These are phyloP conservation scores for Solanum raphanifolium DNA, from an alignment of 257 asterid species.

Conservation along the genomic window DNA sequence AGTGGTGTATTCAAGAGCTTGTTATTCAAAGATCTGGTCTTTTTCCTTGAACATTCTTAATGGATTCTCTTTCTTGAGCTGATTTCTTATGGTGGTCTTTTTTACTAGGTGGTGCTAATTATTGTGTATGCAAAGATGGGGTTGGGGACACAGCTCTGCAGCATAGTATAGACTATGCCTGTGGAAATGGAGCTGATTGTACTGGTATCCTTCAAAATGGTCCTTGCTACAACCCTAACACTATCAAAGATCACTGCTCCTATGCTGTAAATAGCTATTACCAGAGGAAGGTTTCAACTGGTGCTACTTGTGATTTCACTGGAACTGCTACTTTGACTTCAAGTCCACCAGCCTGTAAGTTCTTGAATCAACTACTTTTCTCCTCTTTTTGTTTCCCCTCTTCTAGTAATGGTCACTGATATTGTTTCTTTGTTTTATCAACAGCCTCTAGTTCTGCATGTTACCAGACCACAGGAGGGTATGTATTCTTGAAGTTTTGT, in stretches of 20 bases:
- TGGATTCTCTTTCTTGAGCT: not conserved
- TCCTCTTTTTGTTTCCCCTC: not conserved
- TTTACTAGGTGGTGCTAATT: constrained; percentile 38
- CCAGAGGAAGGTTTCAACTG: constrained; percentile 37
- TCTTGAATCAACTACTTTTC: not conserved
- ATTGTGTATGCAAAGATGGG: constrained; percentile 59
- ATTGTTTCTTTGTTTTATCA: not conserved
- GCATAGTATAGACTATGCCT: constrained; percentile 76
- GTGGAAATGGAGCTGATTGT: constrained; percentile 83
- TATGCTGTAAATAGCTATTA: constrained; percentile 86
- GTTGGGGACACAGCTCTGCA: constrained; percentile 28
- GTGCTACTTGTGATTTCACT: constrained; percentile 58
- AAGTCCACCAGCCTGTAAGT: constrained; percentile 40
- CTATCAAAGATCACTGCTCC: constrained; percentile 70
- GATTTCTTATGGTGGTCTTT: constrained; percentile 4
- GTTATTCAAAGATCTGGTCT: not conserved
- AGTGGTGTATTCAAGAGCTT: not conserved
- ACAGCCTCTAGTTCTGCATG: constrained; percentile 39
- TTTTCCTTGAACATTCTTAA: not conserved
- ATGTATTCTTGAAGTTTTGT: not conserved
- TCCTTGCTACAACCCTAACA: constrained; percentile 64
- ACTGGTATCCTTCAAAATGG: constrained; percentile 48
- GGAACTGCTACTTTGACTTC: constrained; percentile 38
- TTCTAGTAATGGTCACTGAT: not conserved
- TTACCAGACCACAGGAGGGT: constrained; percentile 62